Evolutionary conservation across 2,329 filamentous ascomycete genomes (phyloP).

Genomic region (Rhytidhysteron rufulum): DNA sequence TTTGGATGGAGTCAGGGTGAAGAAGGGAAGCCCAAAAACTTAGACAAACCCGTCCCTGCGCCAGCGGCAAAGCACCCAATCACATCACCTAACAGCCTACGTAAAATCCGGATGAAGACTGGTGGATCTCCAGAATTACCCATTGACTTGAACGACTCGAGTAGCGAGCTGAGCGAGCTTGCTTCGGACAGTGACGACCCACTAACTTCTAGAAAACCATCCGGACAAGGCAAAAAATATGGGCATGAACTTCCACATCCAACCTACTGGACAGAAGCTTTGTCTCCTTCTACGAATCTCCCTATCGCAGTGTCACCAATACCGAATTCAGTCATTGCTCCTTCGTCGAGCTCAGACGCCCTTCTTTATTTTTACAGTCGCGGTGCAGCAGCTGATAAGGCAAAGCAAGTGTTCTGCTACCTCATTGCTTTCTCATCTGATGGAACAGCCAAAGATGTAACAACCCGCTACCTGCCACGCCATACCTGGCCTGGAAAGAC

Average conservation of each 20-base stretch:
- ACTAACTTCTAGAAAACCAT: conserved; percentile 48
- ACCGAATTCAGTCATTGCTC: conserved; percentile 45
- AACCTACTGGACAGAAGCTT: conserved; percentile 88
- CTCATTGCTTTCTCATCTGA: conserved; percentile 78
- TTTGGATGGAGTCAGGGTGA: conserved; percentile 90
- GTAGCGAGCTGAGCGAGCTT: conserved; percentile 38
- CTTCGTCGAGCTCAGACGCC: conserved; percentile 67
- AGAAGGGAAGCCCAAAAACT: conserved; percentile 59
- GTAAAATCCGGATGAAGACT: conserved; percentile 4
- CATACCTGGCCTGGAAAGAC: conserved; percentile 83
- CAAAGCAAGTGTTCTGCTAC: conserved; percentile 87
- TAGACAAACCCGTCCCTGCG: conserved; percentile 9
- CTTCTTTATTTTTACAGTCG: conserved; percentile 76
- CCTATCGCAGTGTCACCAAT: conserved; percentile 73
- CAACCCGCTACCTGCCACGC: conserved; percentile 80
- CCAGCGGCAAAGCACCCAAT: background rate
- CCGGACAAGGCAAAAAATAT: conserved; percentile 48
- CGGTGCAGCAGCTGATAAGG: conserved; percentile 76
- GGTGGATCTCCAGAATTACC: conserved; percentile 30
- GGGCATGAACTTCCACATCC: conserved; percentile 79
- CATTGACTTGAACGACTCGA: conserved; percentile 49
- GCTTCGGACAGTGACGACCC: conserved; percentile 47
- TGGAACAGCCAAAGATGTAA: conserved; percentile 91
- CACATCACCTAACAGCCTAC: conserved; percentile 7
- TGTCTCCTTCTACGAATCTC: conserved; percentile 76